These are phyloP conservation scores for Candida silvatica DNA, from an alignment of 805 yeast species.

Conservation along the genomic window DNA sequence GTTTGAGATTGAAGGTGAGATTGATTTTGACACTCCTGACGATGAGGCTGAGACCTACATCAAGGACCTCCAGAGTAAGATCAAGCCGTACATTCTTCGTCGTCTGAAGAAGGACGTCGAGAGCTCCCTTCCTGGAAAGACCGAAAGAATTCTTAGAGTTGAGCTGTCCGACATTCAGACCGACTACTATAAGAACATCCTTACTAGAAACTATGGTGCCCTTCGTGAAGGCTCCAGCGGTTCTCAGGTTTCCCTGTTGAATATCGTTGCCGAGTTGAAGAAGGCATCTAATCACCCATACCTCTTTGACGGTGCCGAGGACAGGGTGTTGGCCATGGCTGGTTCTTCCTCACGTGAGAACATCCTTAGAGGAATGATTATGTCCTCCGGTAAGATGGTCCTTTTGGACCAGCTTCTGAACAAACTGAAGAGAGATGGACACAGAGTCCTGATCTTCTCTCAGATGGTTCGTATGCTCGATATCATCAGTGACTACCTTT, in stretches of 20 bases:
- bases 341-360: slow-evolving; percentile 63
- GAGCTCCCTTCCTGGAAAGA: slow-evolving; percentile 90
- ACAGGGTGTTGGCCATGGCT: slow-evolving; percentile 60
- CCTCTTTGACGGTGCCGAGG: slow-evolving; percentile 88
- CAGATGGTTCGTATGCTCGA: slow-evolving; percentile 98
- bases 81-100: slow-evolving; percentile 89
- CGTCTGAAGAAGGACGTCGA: slow-evolving; percentile 96
- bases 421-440: slow-evolving; percentile 86
- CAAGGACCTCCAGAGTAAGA: slow-evolving; percentile 70
- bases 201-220: slow-evolving; percentile 88
- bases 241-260: slow-evolving; percentile 76
- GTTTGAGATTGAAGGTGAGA: slow-evolving; percentile 73
- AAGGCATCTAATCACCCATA: slow-evolving; percentile 98
- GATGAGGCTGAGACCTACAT: slow-evolving; percentile 84
- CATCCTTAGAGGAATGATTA: slow-evolving; percentile 79
- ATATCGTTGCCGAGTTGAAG: slow-evolving; percentile 91
- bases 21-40: slow-evolving; percentile 87
- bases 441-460: slow-evolving; percentile 86
- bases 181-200: slow-evolving; percentile 86
- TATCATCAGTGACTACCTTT: slow-evolving; percentile 86
- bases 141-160: slow-evolving; percentile 91
- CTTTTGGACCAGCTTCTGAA: slow-evolving; percentile 81
- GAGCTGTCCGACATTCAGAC: slow-evolving; percentile 94
- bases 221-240: slow-evolving; percentile 77
- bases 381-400: slow-evolving; percentile 99